Evolutionary conservation across 2,329 filamentous ascomycete genomes (phyloP).

Genomic region (Ophiostoma sp.): DNA sequence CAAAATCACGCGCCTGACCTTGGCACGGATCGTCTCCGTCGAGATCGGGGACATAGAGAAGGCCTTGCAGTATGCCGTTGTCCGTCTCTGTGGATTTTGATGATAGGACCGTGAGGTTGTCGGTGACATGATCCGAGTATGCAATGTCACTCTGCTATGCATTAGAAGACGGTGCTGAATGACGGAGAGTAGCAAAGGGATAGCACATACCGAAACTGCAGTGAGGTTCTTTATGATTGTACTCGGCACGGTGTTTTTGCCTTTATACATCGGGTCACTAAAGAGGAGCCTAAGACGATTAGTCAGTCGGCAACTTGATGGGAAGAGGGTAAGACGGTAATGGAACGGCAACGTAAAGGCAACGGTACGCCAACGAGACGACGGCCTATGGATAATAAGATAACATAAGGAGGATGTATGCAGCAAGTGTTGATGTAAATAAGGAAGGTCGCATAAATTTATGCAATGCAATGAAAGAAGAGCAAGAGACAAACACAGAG

Average conservation of each 20-base stretch:
- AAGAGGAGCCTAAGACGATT: constrained; percentile 47
- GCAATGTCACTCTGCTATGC: constrained; percentile 40
- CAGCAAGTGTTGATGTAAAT: neutral
- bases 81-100: constrained; percentile 55
- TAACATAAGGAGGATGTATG: neutral
- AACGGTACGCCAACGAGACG: neutral
- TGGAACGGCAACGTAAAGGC: neutral
- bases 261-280: constrained; percentile 53
- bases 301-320: neutral
- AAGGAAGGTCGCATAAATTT: neutral
- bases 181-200: neutral
- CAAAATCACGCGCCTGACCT: constrained; percentile 55
- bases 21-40: constrained; percentile 54
- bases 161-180: neutral
- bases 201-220: constrained; percentile 46
- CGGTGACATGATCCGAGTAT: constrained; percentile 46
- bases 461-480: neutral
- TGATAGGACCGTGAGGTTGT: constrained; percentile 70
- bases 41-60: constrained; percentile 80
- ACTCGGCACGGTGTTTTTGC: constrained; percentile 45
- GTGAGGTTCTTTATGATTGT: constrained; percentile 55
- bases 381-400: neutral
- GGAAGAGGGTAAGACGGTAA: neutral
- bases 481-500: neutral
- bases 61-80: constrained; percentile 63